phyloP scores from a whole-genome alignment of 495 filamentous ascomycete genomes.

The Pseudomonodictys pantanalensis region DNA sequence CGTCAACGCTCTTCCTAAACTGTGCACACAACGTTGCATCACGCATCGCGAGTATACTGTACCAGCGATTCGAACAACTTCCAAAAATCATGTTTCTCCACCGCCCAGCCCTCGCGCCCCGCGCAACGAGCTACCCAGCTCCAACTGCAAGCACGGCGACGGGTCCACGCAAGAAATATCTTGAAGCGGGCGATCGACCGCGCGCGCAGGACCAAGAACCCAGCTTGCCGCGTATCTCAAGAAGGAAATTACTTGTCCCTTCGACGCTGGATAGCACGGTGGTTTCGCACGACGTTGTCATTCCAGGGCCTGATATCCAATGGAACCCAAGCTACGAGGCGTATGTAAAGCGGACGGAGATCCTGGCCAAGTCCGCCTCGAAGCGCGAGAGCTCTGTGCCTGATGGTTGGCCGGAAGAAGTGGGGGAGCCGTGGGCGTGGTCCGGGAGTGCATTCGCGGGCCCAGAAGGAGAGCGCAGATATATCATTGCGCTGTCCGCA shows the following conservation, averaged over 20 bases:
- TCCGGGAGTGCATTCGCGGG: background rate
- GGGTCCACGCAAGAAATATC: background rate
- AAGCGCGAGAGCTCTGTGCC: background rate
- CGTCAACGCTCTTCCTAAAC: background rate
- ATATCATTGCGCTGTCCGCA: constrained; percentile 1
- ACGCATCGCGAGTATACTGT: background rate
- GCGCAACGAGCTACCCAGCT: background rate
- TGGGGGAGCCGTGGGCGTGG: constrained; percentile 16
- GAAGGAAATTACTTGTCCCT: background rate
- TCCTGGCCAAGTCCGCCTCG: background rate
- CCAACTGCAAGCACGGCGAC: background rate
- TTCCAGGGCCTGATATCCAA: constrained; percentile 18
- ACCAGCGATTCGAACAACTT: background rate
- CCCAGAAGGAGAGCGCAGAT: constrained; percentile 6
- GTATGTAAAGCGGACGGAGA: constrained; percentile 7
- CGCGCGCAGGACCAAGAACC: background rate
- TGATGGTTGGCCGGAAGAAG: constrained; percentile 6
- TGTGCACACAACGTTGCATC: background rate
- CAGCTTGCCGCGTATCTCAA: background rate
- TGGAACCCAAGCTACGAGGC: constrained; percentile 12
- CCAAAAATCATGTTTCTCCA: background rate
- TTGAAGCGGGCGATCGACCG: background rate
- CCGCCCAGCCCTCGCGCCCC: background rate
- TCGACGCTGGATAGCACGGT: background rate
- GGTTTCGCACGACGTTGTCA: constrained; percentile 32